Evolutionary conservation across 257 asterid genomes (phyloP), one percentile per base, ranked within the genome.

Genomic region (Salvia hispanica): DNA sequence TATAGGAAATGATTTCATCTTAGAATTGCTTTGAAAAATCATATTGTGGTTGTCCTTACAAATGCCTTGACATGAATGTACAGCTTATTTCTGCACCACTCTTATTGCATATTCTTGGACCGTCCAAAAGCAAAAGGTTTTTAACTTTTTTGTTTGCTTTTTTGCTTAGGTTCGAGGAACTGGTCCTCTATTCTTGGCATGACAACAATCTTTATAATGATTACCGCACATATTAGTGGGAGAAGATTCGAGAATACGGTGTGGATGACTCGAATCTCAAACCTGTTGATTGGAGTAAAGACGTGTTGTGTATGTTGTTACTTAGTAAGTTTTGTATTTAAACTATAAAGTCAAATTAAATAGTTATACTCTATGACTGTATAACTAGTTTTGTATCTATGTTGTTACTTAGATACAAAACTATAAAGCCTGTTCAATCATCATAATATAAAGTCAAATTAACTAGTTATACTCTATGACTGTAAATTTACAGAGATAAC

Each of bases 31-130:
- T 9, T 12, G 33, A 9, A 48, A 33, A 14, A 16, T 53, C 47
- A 39, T 66, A 10, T 28, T 9, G 16, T 71, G 37, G 25, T 60
- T 12, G 64, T 42, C 36, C 1, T 62, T 6, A 33, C 7, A 1
- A 40, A 59, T 51, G 69, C 7, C 43, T 5, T 39, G 59, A 58
- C 39, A 46, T 45, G 58, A 42, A 15, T 25, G 59, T 61, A 67
- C 51, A 9, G 9, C 45, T 53, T 37, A 15, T 62, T 68, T 77
- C 72, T 62, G 66, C 74, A 68, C 72, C 75, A 68, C 75, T 57
- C 71, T 67, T 72, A 39, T 72, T 77, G 77, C 72, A 77, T 55
- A 53, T 66, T 59, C 66, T 66, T 66, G 62, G 70, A 53, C 73
- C 69, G 72, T 67, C 72, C 81, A 57, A 44, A 71, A 51, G 55